Conservation (phyloP, 1,284 basidiomycete genomes). For the Coniferiporia weirii region DNA sequence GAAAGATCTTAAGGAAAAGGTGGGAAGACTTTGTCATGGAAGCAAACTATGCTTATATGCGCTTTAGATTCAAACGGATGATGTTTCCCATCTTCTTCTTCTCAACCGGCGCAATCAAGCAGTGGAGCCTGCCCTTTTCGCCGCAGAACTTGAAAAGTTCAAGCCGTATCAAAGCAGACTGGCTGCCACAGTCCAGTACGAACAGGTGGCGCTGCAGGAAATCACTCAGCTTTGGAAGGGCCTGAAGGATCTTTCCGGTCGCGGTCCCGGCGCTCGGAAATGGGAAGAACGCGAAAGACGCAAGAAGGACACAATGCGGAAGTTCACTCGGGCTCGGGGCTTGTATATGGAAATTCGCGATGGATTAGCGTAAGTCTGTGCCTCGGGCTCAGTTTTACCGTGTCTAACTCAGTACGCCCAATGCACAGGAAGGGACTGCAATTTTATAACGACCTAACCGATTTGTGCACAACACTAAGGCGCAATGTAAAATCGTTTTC, state of each 20-base stretch:
- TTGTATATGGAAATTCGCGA: slow-evolving; percentile 83
- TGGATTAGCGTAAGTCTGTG: slow-evolving; percentile 65
- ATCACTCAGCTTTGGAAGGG: slow-evolving; percentile 65
- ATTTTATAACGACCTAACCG: slow-evolving; percentile 83
- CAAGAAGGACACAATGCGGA: slow-evolving; percentile 67
- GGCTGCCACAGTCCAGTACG: slow-evolving; percentile 69
- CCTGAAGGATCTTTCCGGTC: slow-evolving; percentile 67
- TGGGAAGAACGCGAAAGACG: slow-evolving; percentile 77
- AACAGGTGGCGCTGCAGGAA: slow-evolving; percentile 68
- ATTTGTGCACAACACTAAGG: slow-evolving; percentile 57
- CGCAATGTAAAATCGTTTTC: slow-evolving; percentile 63
- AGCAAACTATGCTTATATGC: neutral
- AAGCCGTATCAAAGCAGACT: slow-evolving; percentile 84
- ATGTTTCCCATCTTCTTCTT: slow-evolving; percentile 92
- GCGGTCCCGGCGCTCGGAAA: slow-evolving; percentile 65
- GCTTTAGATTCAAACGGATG: slow-evolving; percentile 84
- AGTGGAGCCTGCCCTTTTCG: slow-evolving; percentile 85
- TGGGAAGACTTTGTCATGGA: slow-evolving; percentile 25
- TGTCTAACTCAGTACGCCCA: slow-evolving; percentile 10
- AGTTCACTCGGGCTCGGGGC: slow-evolving; percentile 74
- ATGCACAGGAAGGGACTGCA: slow-evolving; percentile 71
- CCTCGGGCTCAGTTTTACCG: slow-evolving; percentile 11
- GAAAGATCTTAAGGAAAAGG: slow-evolving; percentile 93
- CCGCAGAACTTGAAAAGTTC: slow-evolving; percentile 94
- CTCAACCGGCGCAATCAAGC: slow-evolving; percentile 84